These are phyloP conservation scores for Ogataea paraovalis DNA, from an alignment of 805 yeast genomes.

Conservation along the genomic window DNA sequence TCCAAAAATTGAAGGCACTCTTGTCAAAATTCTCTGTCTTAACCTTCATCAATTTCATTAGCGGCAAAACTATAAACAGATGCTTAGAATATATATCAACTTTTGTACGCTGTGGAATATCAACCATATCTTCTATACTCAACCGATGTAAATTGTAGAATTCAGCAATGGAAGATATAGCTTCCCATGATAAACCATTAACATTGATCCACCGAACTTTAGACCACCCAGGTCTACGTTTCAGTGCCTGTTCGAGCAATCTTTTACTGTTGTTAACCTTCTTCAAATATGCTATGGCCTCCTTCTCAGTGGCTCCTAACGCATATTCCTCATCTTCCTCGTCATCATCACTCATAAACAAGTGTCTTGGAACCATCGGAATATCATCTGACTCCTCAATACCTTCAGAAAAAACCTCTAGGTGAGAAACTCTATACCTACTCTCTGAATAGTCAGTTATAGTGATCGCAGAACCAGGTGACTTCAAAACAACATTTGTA, in stretches of 20 bases:
- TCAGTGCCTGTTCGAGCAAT: slow-evolving; percentile 31
- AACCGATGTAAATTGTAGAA: slow-evolving; percentile 47
- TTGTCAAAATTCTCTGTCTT: slow-evolving; percentile 8
- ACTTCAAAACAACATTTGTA: slow-evolving; percentile 46
- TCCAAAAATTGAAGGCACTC: slow-evolving; percentile 5
- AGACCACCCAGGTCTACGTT: slow-evolving; percentile 42
- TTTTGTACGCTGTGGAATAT: slow-evolving; percentile 58
- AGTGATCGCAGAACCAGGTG: slow-evolving; percentile 51
- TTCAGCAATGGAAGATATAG: slow-evolving; percentile 43
- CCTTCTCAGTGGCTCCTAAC: slow-evolving; percentile 14
- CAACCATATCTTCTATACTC: slow-evolving; percentile 60
- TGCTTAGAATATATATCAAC: slow-evolving; percentile 49
- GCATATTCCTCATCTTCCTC: slow-evolving; percentile 3
- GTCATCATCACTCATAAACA: slow-evolving; percentile 7
- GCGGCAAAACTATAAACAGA: slow-evolving; percentile 51
- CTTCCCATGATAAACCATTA: slow-evolving; percentile 61
- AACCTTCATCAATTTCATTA: slow-evolving; percentile 41
- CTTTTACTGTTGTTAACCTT: slow-evolving; percentile 6
- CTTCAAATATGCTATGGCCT: slow-evolving; percentile 2
- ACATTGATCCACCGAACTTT: slow-evolving; percentile 54
- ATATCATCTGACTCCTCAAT: slow-evolving; percentile 4
- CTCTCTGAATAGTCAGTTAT: slow-evolving; percentile 46
- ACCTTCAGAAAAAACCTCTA: slow-evolving; percentile 34
- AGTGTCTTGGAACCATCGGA: slow-evolving; percentile 9
- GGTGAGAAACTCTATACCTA: slow-evolving; percentile 41